Evolutionary conservation across 2,329 filamentous ascomycete species (phyloP).

Genomic region (Myriosclerotinia scirpicola): DNA sequence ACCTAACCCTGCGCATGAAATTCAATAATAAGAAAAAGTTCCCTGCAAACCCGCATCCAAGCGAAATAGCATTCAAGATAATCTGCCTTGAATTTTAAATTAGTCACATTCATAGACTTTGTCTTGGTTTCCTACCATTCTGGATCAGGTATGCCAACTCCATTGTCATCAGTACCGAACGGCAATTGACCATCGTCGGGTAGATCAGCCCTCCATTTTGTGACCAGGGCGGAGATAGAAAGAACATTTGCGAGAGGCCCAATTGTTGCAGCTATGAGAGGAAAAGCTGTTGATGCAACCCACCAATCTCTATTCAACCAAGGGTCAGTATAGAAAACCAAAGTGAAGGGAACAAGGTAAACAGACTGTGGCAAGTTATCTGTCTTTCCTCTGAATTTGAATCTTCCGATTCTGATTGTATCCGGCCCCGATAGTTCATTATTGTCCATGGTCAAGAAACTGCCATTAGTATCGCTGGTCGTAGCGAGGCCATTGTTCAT

Average conservation of each 20-base stretch:
- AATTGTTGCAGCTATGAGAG: constrained; percentile 65
- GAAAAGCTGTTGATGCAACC: constrained; percentile 48
- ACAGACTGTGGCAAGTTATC: constrained; percentile 42
- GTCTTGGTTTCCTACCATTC: constrained; percentile 50
- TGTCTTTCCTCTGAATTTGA: constrained; percentile 40
- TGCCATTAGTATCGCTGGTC: background rate
- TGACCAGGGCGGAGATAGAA: constrained; percentile 66
- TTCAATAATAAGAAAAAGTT: constrained; percentile 69
- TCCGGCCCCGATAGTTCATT: constrained; percentile 22
- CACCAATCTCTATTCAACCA: constrained; percentile 42
- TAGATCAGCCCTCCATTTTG: constrained; percentile 57
- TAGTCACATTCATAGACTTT: background rate
- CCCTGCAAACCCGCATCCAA: constrained; percentile 63
- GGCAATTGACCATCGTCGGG: constrained; percentile 48
- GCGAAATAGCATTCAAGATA: constrained; percentile 61
- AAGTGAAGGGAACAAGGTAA: background rate
- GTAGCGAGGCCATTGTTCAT: constrained; percentile 1
- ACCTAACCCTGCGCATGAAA: constrained; percentile 65
- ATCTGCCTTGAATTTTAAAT: constrained; percentile 48
- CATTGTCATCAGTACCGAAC: constrained; percentile 49
- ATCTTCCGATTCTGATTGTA: constrained; percentile 35
- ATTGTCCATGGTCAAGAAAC: background rate
- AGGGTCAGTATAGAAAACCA: constrained; percentile 3
- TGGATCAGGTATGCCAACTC: constrained; percentile 58
- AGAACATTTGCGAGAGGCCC: constrained; percentile 70